Percentiles rank a stretch among this genome's conserved stretches.
phyloP scores from a whole-genome alignment of 164 flowering plant genomes.

The Saururus chinensis region DNA sequence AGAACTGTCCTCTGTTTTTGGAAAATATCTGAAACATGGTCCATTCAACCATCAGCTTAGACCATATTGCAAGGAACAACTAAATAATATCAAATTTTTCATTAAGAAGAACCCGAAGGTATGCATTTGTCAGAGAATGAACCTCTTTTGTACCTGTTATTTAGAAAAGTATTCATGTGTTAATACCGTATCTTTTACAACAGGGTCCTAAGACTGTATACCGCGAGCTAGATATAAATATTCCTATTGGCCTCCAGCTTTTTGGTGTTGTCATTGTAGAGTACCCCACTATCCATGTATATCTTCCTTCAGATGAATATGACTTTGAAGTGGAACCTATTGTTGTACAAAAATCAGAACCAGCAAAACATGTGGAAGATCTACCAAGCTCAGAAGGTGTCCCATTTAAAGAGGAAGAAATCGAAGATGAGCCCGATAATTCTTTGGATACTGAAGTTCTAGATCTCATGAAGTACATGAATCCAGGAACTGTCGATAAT shows the following conservation, averaged over 20 bases:
- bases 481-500: slow-evolving; percentile 7
- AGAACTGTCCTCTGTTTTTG: slow-evolving; percentile 40
- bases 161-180: background rate
- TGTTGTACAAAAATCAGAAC: slow-evolving; percentile 8
- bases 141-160: background rate
- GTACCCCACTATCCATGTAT: slow-evolving; percentile 69
- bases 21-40: slow-evolving; percentile 60
- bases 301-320: slow-evolving; percentile 47
- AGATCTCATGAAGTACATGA: slow-evolving; percentile 31
- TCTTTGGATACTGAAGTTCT: slow-evolving; percentile 33
- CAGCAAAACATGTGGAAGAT: slow-evolving; percentile 15
- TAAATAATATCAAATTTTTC: slow-evolving; percentile 55
- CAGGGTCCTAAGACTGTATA: slow-evolving; percentile 61
- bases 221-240: slow-evolving; percentile 43
- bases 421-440: slow-evolving; percentile 27
- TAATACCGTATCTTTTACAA: slow-evolving; percentile 1
- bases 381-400: slow-evolving; percentile 36
- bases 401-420: slow-evolving; percentile 61
- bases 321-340: slow-evolving; percentile 48
- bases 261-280: slow-evolving; percentile 44
- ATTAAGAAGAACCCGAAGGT: slow-evolving; percentile 69
- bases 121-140: background rate
- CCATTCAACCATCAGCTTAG: slow-evolving; percentile 57
- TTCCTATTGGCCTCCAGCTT: slow-evolving; percentile 44
- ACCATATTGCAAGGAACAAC: slow-evolving; percentile 45